A percentile compares a stretch with the other conserved stretches of the same genome.
These are phyloP conservation scores for Spathaspora sp. DNA, from an alignment of 1,139 yeast genomes.

Conservation along the genomic window DNA sequence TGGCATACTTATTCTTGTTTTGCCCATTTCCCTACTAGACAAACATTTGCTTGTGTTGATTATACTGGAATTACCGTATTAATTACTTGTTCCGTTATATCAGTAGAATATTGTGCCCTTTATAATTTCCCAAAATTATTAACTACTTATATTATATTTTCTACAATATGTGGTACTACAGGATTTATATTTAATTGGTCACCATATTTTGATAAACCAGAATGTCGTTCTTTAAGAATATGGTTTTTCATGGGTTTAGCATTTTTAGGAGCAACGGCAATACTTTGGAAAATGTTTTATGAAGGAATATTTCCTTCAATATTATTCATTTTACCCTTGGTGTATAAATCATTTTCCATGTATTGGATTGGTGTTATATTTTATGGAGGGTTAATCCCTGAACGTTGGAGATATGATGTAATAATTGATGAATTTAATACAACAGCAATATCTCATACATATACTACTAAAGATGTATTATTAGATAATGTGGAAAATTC, in stretches of 20 bases:
- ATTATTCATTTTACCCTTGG: constrained; percentile 58
- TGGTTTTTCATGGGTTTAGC: constrained; percentile 84
- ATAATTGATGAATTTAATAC: constrained; percentile 43
- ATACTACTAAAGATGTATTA: constrained; percentile 35
- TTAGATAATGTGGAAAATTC: constrained; percentile 36
- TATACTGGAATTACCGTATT: constrained; percentile 91
- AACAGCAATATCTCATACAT: constrained; percentile 24
- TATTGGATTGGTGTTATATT: constrained; percentile 82
- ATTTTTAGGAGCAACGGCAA: constrained; percentile 67
- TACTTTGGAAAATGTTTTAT: constrained; percentile 53
- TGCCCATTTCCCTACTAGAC: constrained; percentile 60
- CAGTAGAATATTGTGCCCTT: constrained; percentile 81
- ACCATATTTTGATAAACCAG: constrained; percentile 84
- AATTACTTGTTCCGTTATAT: constrained; percentile 85
- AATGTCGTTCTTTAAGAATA: constrained; percentile 75
- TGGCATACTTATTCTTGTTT: constrained; percentile 59
- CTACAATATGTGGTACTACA: constrained; percentile 63
- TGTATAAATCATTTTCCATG: constrained; percentile 64
- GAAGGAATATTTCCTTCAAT: constrained; percentile 58
- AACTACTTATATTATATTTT: constrained; percentile 53
- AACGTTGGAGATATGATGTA: constrained; percentile 75
- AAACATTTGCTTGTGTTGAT: constrained; percentile 87
- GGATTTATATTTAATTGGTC: constrained; percentile 90
- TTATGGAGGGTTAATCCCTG: constrained; percentile 88
- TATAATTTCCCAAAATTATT: constrained; percentile 57